phyloP scores from a whole-genome alignment of 352 stramenopile genomes.

The Phytophthora chlamydospora region DNA sequence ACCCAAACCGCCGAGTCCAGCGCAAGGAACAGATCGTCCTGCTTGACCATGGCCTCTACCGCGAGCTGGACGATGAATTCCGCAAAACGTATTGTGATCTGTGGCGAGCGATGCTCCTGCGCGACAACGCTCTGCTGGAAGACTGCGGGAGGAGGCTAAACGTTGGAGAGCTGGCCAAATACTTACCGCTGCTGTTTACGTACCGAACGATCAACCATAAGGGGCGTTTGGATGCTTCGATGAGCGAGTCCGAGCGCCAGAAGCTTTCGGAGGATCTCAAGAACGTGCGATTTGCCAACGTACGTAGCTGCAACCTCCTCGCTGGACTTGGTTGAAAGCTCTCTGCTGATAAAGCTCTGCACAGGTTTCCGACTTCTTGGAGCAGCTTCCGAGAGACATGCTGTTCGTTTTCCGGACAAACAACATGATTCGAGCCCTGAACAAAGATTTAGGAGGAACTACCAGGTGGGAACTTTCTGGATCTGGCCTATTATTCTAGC shows the following conservation, averaged over 20 bases:
- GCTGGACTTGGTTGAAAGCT: background rate
- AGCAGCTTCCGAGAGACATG: constrained; percentile 90
- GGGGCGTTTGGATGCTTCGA: constrained; percentile 60
- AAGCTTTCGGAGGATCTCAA: constrained; percentile 69
- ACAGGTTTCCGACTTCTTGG: constrained; percentile 81
- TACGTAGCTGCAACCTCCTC: constrained; percentile 29
- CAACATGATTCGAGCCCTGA: constrained; percentile 91
- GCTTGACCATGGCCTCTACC: constrained; percentile 98
- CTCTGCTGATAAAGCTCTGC: constrained; percentile 13
- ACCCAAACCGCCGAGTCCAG: constrained; percentile 47
- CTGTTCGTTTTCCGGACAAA: constrained; percentile 92
- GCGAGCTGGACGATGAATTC: constrained; percentile 93
- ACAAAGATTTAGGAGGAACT: constrained; percentile 87
- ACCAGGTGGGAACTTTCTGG: constrained; percentile 44
- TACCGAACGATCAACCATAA: constrained; percentile 79
- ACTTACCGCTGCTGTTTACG: constrained; percentile 88
- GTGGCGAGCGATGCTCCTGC: constrained; percentile 95
- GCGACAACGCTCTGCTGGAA: constrained; percentile 79
- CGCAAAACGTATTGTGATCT: constrained; percentile 94
- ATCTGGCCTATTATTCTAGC: background rate
- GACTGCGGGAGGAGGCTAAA: constrained; percentile 63
- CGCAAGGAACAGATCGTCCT: constrained; percentile 93
- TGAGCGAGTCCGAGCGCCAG: constrained; percentile 71
- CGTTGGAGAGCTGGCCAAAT: constrained; percentile 65
- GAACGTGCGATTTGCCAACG: constrained; percentile 65